Conservation (phyloP, 768 basidiomycete species). For the Pleurotus giganteus region DNA sequence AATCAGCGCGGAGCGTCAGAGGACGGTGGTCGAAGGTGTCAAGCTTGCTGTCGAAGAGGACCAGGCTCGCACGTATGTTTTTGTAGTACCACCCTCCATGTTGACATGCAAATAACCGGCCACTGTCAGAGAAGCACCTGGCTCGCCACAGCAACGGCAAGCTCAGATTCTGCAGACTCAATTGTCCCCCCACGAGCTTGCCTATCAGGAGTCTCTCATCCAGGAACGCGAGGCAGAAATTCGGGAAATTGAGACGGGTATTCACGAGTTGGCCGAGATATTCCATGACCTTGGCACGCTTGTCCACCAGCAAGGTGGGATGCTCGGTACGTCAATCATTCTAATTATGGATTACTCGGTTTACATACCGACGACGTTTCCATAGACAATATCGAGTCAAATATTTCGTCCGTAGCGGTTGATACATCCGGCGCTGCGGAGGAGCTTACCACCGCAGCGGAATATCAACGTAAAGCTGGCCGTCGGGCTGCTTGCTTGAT, state of each 20-base stretch:
- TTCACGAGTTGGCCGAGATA: conserved; percentile 94
- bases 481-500: conserved; percentile 86
- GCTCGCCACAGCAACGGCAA: conserved; percentile 61
- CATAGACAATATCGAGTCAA: conserved; percentile 92
- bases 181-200: conserved; percentile 88
- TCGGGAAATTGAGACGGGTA: conserved; percentile 93
- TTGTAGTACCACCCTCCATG: conserved; percentile 10
- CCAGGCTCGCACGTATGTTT: conserved; percentile 26
- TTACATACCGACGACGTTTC: background rate
- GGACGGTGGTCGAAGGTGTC: conserved; percentile 84
- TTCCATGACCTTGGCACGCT: conserved; percentile 95
- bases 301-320: conserved; percentile 90
- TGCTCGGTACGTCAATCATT: conserved; percentile 71
- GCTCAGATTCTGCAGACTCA: conserved; percentile 68
- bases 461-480: conserved; percentile 94
- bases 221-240: conserved; percentile 95
- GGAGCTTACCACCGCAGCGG: conserved; percentile 85
- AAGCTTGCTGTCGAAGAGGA: conserved; percentile 84
- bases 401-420: conserved; percentile 81
- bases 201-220: conserved; percentile 93
- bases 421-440: conserved; percentile 82
- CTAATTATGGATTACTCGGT: background rate
- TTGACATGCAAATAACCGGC: background rate
- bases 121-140: too few relatives aligned
- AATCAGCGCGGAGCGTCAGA: conserved; percentile 84